A percentile compares a stretch with the other conserved stretches of the same genome.
Evolutionary conservation across 768 basidiomycete genomes (phyloP).

Genomic region (Baorangia bicolor): DNA sequence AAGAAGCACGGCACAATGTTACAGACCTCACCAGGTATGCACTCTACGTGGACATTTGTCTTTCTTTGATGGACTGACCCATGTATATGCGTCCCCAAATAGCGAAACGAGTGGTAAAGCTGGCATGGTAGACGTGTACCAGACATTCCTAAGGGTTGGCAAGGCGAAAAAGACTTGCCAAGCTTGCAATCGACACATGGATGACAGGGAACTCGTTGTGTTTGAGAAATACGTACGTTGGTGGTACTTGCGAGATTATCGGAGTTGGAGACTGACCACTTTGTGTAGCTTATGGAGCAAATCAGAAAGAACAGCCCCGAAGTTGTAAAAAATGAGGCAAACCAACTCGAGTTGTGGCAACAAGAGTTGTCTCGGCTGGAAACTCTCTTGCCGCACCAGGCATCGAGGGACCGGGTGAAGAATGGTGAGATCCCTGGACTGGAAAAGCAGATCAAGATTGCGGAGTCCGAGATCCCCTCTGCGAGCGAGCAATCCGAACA

Average conservation of each 20-base stretch:
- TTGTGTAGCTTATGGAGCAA: slow-evolving; percentile 56
- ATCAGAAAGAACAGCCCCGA: slow-evolving; percentile 57
- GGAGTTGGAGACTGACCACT: background rate
- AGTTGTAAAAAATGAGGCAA: slow-evolving; percentile 37
- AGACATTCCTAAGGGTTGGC: slow-evolving; percentile 54
- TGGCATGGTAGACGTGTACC: slow-evolving; percentile 49
- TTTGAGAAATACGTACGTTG: slow-evolving; percentile 71
- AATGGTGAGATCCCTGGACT: slow-evolving; percentile 63
- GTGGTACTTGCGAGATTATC: background rate
- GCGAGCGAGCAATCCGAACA: slow-evolving; percentile 57
- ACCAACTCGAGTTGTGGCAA: slow-evolving; percentile 55
- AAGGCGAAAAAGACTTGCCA: slow-evolving; percentile 67
- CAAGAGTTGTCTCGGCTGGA: slow-evolving; percentile 56
- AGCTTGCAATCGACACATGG: slow-evolving; percentile 72
- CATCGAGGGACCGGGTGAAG: slow-evolving; percentile 53
- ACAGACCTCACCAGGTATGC: slow-evolving; percentile 21
- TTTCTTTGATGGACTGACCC: background rate
- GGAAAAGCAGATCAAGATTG: slow-evolving; percentile 56
- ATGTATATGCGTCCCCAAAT: background rate
- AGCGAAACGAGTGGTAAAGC: slow-evolving; percentile 25
- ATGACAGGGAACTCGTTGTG: slow-evolving; percentile 47
- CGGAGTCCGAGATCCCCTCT: slow-evolving; percentile 54
- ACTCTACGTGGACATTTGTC: too few species aligned
- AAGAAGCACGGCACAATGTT: slow-evolving; percentile 30
- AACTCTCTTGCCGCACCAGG: slow-evolving; percentile 55